Evolutionary conservation across 768 basidiomycete genomes (phyloP), one percentile per base, ranked within the genome.

Genomic region (Asterophora parasitica): DNA sequence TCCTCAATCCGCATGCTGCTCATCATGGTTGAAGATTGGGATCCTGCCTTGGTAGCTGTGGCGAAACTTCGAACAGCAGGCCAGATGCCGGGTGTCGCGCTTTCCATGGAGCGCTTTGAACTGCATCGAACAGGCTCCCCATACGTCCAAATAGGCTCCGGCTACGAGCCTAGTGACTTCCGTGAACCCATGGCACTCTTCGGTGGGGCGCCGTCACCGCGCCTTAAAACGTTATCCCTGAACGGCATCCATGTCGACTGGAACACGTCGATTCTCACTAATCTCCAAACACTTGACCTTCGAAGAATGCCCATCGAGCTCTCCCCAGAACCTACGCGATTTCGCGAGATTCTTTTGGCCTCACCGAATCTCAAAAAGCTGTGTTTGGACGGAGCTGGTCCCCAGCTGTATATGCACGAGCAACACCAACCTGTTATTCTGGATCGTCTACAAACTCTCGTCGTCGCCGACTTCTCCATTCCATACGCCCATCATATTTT

Each of bases 241-340:
- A 77, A 79, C 46, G 83, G 82, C 3, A 64, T 88, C 23, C 71
- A 80, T 51, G 65, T 86, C 50, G 73, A 86, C 61, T 88, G 85
- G 79, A 55, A 65, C 11, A 61, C 61, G 13, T 71, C 80, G 45
- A 61, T 43, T 23, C 58, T 83, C 7, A 55, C 61, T 27, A 78
- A 84, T 54, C 75, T 89, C n/a, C 73, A 73, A 17, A 76, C 75
- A 8, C 69, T 89, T 46, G 85, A 87, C 54, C 65, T 89, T 44
- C 77, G 85, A 32, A 76, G 79, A 20, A 71, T 87, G 46, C 71
- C 82, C 13, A 63, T 79, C 15, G 65, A 78, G 4, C 64, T 73
- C 12, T 73, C 71, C 20, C 85, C 83, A 4, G 66, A 66, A 30
- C 61, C 80, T 12, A 32, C 50, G 7, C 71, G 71, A 17, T 85